Evolutionary conservation across 1,284 basidiomycete species (phyloP).

Genomic region (Pisolithus thermaeus): DNA sequence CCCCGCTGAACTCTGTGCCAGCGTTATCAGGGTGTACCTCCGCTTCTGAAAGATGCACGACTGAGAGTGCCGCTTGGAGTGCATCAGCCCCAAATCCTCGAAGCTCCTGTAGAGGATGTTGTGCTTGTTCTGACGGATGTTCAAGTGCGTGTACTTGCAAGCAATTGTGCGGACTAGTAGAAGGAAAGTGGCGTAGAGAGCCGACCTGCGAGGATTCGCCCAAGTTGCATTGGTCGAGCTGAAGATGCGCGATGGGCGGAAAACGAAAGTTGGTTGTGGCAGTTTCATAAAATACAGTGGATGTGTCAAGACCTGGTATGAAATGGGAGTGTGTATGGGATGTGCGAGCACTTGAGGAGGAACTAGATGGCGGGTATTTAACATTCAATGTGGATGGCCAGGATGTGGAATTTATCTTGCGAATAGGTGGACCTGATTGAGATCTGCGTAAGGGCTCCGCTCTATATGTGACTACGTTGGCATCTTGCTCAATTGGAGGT

Average conservation of each 20-base stretch:
- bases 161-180: constrained; percentile 25
- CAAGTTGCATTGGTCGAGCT: constrained; percentile 12
- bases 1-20: constrained; percentile 6
- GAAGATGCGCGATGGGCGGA: constrained; percentile 7
- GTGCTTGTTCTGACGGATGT: constrained; percentile 7
- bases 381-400: constrained; percentile 31
- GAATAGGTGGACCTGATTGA: constrained; percentile 35
- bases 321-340: constrained; percentile 27
- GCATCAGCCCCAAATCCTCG: background rate
- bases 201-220: constrained; percentile 38
- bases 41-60: constrained; percentile 15
- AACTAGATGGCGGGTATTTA: constrained; percentile 36
- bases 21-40: background rate
- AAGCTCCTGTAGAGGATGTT: background rate
- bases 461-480: constrained; percentile 23
- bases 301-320: constrained; percentile 29
- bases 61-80: constrained; percentile 18
- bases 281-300: constrained; percentile 59
- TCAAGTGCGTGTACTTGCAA: constrained; percentile 12
- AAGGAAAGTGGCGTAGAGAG: constrained; percentile 35
- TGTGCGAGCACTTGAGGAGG: constrained; percentile 34
- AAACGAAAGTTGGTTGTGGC: constrained; percentile 30
- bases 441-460: constrained; percentile 35
- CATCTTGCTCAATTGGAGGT: constrained; percentile 18
- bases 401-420: constrained; percentile 30